These are phyloP conservation scores for Populus tremula DNA, from an alignment of 345 rosid species.

Conservation along the genomic window DNA sequence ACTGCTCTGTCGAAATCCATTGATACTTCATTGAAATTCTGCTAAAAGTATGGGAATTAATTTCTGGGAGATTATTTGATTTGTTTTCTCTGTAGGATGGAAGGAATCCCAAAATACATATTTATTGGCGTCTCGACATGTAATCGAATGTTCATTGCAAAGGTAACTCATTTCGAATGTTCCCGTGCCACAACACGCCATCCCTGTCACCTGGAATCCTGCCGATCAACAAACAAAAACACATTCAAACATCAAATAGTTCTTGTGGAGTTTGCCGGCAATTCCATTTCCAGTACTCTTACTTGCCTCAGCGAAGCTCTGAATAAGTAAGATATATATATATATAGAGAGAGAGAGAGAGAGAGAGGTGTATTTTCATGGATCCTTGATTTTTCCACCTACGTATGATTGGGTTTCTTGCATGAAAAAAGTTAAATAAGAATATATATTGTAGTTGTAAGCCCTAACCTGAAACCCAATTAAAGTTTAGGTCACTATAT, in stretches of 20 bases:
- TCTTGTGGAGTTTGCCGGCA: too few relatives aligned
- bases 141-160: slow-evolving; percentile 35
- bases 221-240: slow-evolving; percentile 2
- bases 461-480: too few relatives aligned
- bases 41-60: slow-evolving; percentile 22
- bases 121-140: slow-evolving; percentile 60
- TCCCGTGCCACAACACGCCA: slow-evolving; percentile 65
- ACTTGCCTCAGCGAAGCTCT: too few relatives aligned
- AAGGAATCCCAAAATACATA: slow-evolving; percentile 56
- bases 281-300: too few relatives aligned
- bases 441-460: too few relatives aligned
- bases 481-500: too few relatives aligned
- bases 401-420: too few relatives aligned
- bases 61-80: slow-evolving; percentile 25
- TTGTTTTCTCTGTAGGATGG: slow-evolving; percentile 44
- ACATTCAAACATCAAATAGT: not conserved
- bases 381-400: too few relatives aligned
- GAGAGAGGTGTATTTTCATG: too few relatives aligned
- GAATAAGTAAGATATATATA: too few relatives aligned
- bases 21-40: slow-evolving; percentile 9
- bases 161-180: slow-evolving; percentile 62
- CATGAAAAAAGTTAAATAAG: too few relatives aligned
- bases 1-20: not conserved
- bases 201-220: slow-evolving; percentile 47
- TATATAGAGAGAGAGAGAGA: too few relatives aligned